Evolutionary conservation across 768 basidiomycete genomes (phyloP).

Genomic region (Mycena venus): DNA sequence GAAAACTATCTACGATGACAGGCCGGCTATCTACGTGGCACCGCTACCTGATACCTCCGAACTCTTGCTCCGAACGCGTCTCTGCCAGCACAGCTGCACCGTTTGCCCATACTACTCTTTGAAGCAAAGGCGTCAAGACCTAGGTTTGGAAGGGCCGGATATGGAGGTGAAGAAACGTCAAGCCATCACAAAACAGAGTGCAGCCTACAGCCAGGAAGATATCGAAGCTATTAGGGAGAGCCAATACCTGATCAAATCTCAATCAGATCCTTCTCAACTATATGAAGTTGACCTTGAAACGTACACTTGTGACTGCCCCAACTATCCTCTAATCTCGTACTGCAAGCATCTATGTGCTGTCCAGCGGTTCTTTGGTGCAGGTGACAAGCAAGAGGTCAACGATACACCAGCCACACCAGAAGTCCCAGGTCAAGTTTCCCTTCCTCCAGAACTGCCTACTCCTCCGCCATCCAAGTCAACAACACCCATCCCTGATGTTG

Average conservation of each 20-base stretch:
- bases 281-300: conserved; percentile 30
- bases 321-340: conserved; percentile 28
- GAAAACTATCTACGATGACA: too few species aligned
- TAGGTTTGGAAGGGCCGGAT: conserved; percentile 40
- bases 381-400: too few species aligned
- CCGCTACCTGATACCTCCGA: conserved; percentile 10
- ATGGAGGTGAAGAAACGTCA: conserved; percentile 31
- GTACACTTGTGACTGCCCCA: conserved; percentile 20
- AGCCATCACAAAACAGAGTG: conserved; percentile 1
- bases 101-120: conserved; percentile 36
- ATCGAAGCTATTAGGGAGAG: conserved; percentile 5
- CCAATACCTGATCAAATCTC: conserved; percentile 13
- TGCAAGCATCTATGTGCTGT: conserved; percentile 40
- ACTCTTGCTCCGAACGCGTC: too few species aligned
- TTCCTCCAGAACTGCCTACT: too few species aligned
- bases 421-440: too few species aligned
- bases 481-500: too few species aligned
- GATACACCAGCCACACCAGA: too few species aligned
- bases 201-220: conserved; percentile 2
- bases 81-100: too few species aligned
- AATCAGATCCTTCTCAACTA: background rate
- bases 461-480: too few species aligned
- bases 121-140: conserved; percentile 32
- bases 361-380: conserved; percentile 16
- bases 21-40: too few species aligned